Conservation (phyloP, 768 basidiomycete species). For the Kwoniella mangroviensis region DNA sequence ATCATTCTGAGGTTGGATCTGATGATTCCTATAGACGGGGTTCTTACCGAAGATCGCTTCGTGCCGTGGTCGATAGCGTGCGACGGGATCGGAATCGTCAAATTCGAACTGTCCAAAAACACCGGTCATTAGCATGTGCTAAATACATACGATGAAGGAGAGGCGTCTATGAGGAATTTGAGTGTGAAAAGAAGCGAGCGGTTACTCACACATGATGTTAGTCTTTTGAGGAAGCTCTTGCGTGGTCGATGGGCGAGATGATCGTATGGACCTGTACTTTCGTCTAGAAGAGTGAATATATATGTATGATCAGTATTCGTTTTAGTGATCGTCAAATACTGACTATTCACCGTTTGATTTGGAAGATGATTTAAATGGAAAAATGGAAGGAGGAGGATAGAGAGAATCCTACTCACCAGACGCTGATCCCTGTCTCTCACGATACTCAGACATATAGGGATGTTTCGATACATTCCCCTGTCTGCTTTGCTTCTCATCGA, state of each 20-base stretch:
- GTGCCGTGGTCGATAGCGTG: slow-evolving; percentile 15
- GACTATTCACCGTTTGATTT: background rate
- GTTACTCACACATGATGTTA: slow-evolving; percentile 15
- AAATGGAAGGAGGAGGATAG: background rate
- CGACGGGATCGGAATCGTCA: slow-evolving; percentile 19
- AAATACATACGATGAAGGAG: background rate
- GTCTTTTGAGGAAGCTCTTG: background rate
- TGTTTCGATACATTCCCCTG: background rate
- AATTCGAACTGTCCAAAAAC: slow-evolving; percentile 8
- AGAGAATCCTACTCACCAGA: background rate
- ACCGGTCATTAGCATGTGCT: too few relatives aligned
- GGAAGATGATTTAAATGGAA: background rate
- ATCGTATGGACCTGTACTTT: slow-evolving; percentile 13
- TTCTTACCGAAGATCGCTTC: slow-evolving; percentile 19
- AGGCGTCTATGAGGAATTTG: background rate
- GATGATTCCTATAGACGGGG: slow-evolving; percentile 11
- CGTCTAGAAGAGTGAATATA: background rate
- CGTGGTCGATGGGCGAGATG: background rate
- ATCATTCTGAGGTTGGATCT: slow-evolving; percentile 8
- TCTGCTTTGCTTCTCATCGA: background rate
- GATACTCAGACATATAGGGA: slow-evolving; percentile 10
- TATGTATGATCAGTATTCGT: background rate
- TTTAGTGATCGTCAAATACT: too few relatives aligned
- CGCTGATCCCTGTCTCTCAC: slow-evolving; percentile 14
- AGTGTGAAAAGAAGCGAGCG: background rate